Evolutionary conservation across 169 alveolate genomes (phyloP), one percentile per base, ranked within the genome.

Genomic region (Plasmodium fragile): DNA sequence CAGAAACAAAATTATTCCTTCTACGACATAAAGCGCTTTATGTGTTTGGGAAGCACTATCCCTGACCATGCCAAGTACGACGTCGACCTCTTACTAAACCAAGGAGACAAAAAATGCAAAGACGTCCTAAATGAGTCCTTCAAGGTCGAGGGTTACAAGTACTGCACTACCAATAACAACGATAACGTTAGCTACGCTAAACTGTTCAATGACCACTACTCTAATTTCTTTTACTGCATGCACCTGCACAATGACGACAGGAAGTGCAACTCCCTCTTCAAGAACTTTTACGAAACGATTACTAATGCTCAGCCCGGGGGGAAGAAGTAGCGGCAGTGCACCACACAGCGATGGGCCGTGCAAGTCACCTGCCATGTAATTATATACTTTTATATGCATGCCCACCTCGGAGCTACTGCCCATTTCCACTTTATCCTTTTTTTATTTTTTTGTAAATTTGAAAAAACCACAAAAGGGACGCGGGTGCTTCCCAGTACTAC

Each of bases 1-100:
- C 94, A 89, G 52, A 89, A 89, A 65, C 95, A 93, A 87, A 84
- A 92, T 83, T 77, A 92, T 13, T 25, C 41, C 18, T 83, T 81
- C 81, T 83, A 92, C 49, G 79, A 92, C 22, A 92, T 83, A 30
- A 69, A 92, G 75, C 78, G 77, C 8, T 92, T 83, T 52, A 83
- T 92, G 95, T 83, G 92, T 36, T 30, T 83, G 73, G 92, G 93
- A 28, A 77, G 81, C 53, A 43, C 92, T 0, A 82, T 92, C 3
- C 65, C 43, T 10, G 93, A 87, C 69, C n/a, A 71, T 87, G 85
- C 80, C n/a, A 72, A 39, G 16, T 92, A 71, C 39, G 75, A 52
- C 13, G 55, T 72, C 2, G 81, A 82, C 36, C 39, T 36, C 55
- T 45, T 92, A 80, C 28, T 82, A 16, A 25, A 32, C 55, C 72